phyloP scores from a whole-genome alignment of 768 basidiomycete species.

The Saitozyma sp. region DNA sequence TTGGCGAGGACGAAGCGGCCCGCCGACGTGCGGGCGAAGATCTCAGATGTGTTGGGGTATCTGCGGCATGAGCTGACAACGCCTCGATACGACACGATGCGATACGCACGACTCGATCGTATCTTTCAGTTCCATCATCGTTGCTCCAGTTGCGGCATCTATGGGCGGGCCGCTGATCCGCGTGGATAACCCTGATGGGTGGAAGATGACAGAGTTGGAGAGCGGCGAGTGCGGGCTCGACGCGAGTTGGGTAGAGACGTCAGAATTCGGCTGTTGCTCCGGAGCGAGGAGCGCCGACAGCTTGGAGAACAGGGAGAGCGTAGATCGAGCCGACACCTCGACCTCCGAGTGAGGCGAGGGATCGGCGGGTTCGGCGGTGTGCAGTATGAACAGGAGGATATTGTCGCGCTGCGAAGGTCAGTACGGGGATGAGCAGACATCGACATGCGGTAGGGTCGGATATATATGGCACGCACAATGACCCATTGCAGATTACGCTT shows the following conservation, averaged over 20 bases:
- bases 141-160: conserved; percentile 11
- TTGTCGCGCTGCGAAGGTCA: conserved; percentile 20
- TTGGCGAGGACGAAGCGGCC: conserved; percentile 29
- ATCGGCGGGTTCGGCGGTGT: neutral
- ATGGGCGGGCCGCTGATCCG: conserved; percentile 17
- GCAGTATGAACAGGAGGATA: conserved; percentile 19
- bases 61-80: conserved; percentile 5
- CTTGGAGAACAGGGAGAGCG: conserved; percentile 14
- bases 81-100: too few species aligned
- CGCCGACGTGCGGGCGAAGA: conserved; percentile 26
- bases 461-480: conserved; percentile 22
- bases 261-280: neutral
- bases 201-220: conserved; percentile 9
- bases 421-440: too few species aligned
- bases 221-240: neutral
- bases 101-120: conserved; percentile 8
- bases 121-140: conserved; percentile 24
- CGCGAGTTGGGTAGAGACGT: neutral
- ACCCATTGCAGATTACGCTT: conserved; percentile 26
- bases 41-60: conserved; percentile 14
- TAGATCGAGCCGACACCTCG: conserved; percentile 8
- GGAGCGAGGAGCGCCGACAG: conserved; percentile 1
- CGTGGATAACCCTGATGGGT: neutral
- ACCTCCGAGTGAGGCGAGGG: too few species aligned
- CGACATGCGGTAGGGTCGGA: neutral